Base-by-base conservation (phyloP, 2,329 filamentous ascomycete species). In the Pseudocercospora fuligena region DNA sequence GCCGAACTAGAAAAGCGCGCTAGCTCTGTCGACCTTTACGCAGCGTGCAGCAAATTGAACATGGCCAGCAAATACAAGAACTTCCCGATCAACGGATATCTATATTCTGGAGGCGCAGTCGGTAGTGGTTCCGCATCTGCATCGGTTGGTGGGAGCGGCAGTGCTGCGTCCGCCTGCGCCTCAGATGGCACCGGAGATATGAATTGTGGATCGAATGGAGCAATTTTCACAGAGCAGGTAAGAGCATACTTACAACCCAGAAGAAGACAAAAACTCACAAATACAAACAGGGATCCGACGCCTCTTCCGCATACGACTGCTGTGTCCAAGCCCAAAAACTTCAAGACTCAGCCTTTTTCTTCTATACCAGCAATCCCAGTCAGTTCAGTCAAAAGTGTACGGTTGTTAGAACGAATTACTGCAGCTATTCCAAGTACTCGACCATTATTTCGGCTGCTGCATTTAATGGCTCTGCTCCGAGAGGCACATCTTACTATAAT, bases 21-120 rank as follows among this genome's bases (percentile, higher is more conserved):
- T 4, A 51, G 9, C 19, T 51, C 47, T 16, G 19, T 2, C 19
- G 19, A 51, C 2, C 47, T 51, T 14, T 51, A 51, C 21, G 47
- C 47, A 7, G 47, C 47, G 7, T 51, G 47, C 14, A 51, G 47
- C 8, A 51, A 21, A 21, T 21, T 27, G 47, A 51, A 51, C 47
- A 51, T 51, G 47, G 47, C 47, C 23, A 51, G 47, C 47, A 51
- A 51, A 51, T 51, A 51, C 47, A 51, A 51, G 47, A 51, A 51
- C 21, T 51, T 23, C n/a, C 47, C 47, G 21, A 51, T 51, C 47
- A 51, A 51, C 5, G 47, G 47, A 25, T 51, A 51, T 16, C 47
- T 51, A 21, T 51, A 51, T 21, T 23, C 47, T 21, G 47, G 47
- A 25, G 47, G 47, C 19, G 47, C 23, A 23, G 47, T 51, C 4